Percentiles rank a stretch among this genome's conserved stretches.
phyloP scores from a whole-genome alignment of 306 rosid genomes.

The Cucumis cinereus region DNA sequence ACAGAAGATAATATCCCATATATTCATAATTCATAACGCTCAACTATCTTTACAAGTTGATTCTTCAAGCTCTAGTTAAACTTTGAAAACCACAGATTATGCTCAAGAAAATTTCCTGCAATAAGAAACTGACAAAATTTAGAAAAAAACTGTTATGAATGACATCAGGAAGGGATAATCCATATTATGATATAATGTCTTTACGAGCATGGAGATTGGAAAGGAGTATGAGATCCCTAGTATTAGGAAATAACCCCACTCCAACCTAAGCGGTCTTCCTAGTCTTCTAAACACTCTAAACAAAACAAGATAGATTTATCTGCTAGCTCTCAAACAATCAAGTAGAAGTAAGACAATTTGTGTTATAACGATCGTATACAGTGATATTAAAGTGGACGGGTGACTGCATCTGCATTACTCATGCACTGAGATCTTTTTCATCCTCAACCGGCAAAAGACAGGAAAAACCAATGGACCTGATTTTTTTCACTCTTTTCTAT shows the following conservation, averaged over 20 bases:
- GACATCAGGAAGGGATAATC: not conserved
- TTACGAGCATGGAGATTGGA: not conserved
- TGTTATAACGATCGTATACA: not conserved
- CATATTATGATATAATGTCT: not conserved
- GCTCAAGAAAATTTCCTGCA: constrained; percentile 6
- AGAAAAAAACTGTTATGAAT: not conserved
- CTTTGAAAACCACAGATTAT: not conserved
- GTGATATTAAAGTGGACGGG: not conserved
- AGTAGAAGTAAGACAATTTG: not conserved
- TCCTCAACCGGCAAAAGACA: not conserved
- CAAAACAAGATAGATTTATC: not conserved
- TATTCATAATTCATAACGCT: not conserved
- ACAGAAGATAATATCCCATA: not conserved
- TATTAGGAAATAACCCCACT: not conserved
- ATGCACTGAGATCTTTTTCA: not conserved
- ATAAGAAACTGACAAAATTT: not conserved
- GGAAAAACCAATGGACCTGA: not conserved
- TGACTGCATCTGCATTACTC: not conserved
- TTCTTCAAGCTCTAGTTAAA: not conserved
- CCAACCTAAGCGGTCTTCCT: not conserved
- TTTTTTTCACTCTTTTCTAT: not conserved
- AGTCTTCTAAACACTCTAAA: not conserved
- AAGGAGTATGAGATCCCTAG: not conserved
- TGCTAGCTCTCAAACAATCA: not conserved
- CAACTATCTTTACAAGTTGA: not conserved